Conservation (phyloP, 805 yeast genomes). For the Metschnikowia aberdeeniae region DNA sequence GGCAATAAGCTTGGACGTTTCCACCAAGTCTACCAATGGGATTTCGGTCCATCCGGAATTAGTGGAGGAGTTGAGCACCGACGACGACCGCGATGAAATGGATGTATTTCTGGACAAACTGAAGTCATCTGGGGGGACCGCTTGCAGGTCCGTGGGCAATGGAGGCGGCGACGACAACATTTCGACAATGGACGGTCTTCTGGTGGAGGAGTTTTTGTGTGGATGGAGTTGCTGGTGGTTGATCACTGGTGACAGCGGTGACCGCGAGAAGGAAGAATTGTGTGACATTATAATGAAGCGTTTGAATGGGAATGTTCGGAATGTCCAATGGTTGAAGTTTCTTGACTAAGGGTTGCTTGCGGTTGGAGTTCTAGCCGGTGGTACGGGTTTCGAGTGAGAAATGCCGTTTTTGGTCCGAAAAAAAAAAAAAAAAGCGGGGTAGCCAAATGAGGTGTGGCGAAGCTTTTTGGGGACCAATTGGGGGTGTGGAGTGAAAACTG, state of each 20-base stretch:
- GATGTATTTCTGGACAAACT: constrained; percentile 37
- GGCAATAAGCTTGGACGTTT: constrained; percentile 68
- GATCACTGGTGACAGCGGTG: constrained; percentile 18
- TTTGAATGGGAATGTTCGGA: too few relatives aligned
- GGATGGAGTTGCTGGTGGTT: constrained; percentile 16
- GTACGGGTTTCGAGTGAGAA: too few relatives aligned
- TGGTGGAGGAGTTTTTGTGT: constrained; percentile 20
- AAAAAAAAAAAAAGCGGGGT: too few relatives aligned
- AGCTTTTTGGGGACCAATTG: too few relatives aligned
- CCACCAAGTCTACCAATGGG: constrained; percentile 68
- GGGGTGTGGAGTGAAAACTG: too few relatives aligned
- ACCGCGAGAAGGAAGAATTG: constrained; percentile 18
- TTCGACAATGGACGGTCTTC: constrained; percentile 69
- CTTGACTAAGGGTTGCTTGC: too few relatives aligned
- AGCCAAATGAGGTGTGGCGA: too few relatives aligned
- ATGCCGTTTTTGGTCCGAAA: too few relatives aligned
- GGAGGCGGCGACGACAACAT: constrained; percentile 75
- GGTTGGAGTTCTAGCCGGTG: too few relatives aligned
- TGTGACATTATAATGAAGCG: constrained; percentile 13
- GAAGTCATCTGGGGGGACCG: constrained; percentile 33
- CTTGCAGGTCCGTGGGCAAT: constrained; percentile 32
- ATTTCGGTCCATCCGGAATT: constrained; percentile 67
- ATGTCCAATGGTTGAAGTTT: too few relatives aligned
- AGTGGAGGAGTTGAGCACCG: constrained; percentile 11
- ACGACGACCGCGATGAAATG: constrained; percentile 15